These are phyloP conservation scores for Gonapodya sp. DNA, from an alignment of 192 early-diverging fungal species.

Conservation along the genomic window DNA sequence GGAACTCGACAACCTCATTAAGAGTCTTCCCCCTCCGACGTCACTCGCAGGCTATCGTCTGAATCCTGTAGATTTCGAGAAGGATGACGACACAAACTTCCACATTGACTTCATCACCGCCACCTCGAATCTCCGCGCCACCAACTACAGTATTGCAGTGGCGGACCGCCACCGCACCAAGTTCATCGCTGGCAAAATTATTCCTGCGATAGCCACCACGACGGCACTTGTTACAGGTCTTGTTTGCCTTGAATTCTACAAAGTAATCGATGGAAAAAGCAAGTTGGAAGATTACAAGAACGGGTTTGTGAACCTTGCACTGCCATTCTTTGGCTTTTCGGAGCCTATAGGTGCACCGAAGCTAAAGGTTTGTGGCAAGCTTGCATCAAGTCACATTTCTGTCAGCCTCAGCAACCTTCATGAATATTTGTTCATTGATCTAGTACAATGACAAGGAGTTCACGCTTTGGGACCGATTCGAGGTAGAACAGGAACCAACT, in stretches of 20 bases:
- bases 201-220: constrained; percentile 68
- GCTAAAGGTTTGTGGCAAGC: constrained; percentile 37
- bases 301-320: constrained; percentile 92
- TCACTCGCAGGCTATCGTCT: constrained; percentile 75
- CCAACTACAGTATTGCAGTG: constrained; percentile 64
- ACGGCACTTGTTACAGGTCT: constrained; percentile 15
- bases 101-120: constrained; percentile 99
- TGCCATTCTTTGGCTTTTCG: constrained; percentile 99
- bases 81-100: constrained; percentile 99
- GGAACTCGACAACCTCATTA: constrained; percentile 57
- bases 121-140: constrained; percentile 85
- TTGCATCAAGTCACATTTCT: not conserved
- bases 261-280: constrained; percentile 67
- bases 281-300: constrained; percentile 98
- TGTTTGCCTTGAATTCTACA: constrained; percentile 88
- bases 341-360: constrained; percentile 90
- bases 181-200: constrained; percentile 84
- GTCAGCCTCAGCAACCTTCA: not conserved
- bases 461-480: constrained; percentile 94
- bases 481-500: constrained; percentile 72
- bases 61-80: constrained; percentile 91
- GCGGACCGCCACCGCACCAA: constrained; percentile 77
- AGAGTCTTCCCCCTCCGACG: constrained; percentile 65
- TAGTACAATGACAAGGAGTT: constrained; percentile 76
- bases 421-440: constrained; percentile 5